Evolutionary conservation across 345 rosid genomes (phyloP).

Genomic region (Psidium friedrichsthalianum): DNA sequence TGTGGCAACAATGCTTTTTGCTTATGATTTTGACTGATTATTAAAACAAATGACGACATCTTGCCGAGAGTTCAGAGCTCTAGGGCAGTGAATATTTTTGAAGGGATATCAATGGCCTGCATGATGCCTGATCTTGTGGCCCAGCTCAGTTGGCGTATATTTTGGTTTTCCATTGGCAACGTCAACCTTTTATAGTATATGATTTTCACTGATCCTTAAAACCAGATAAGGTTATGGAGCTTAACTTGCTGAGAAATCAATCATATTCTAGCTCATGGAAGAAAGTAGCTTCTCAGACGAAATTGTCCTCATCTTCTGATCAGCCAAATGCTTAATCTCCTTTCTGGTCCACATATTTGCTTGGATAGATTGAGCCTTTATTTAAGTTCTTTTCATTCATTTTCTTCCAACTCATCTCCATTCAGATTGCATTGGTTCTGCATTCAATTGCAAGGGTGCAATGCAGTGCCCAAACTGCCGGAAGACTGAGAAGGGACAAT

Average conservation of each 20-base stretch:
- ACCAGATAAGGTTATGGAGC: not conserved
- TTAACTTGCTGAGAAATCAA: not conserved
- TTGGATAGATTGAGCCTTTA: not conserved
- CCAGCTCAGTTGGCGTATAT: not conserved
- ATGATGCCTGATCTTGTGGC: not conserved
- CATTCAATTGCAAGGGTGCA: slow-evolving; percentile 86
- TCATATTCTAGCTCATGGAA: not conserved
- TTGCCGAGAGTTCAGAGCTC: not conserved
- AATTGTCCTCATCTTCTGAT: not conserved
- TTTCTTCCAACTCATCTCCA: not conserved
- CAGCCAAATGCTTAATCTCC: not conserved
- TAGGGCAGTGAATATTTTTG: not conserved
- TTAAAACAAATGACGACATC: not conserved
- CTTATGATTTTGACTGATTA: not conserved
- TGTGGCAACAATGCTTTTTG: not conserved
- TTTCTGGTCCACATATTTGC: not conserved
- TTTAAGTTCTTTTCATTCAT: not conserved
- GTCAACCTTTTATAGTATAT: not conserved
- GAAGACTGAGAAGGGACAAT: slow-evolving; percentile 94
- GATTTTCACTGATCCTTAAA: not conserved
- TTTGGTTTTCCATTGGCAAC: not conserved
- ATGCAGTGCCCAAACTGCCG: slow-evolving; percentile 99
- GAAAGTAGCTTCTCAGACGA: not conserved
- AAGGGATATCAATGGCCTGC: not conserved
- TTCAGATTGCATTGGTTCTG: slow-evolving; percentile 97